phyloP scores from a whole-genome alignment of 352 stramenopile genomes.

The Globisporangium ultimum region DNA sequence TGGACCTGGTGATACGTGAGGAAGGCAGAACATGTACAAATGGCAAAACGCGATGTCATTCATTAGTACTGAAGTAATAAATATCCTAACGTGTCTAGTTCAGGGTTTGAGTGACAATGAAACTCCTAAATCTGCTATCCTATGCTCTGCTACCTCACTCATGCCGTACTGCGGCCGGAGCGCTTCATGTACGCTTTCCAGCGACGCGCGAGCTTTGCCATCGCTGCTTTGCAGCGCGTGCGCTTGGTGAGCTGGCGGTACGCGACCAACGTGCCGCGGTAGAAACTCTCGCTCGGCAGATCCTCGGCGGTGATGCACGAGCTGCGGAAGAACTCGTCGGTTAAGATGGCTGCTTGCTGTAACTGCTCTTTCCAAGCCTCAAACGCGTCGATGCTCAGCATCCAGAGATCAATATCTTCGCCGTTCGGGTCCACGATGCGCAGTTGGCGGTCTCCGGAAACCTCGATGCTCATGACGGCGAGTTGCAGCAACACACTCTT shows the following conservation, averaged over 20 bases:
- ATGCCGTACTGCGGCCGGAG: background rate
- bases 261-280: slow-evolving; percentile 45
- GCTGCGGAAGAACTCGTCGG: slow-evolving; percentile 35
- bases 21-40: no score
- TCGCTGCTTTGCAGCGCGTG: slow-evolving; percentile 26
- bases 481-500: slow-evolving; percentile 46
- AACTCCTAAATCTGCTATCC: no score
- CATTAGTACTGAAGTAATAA: no score
- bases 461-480: slow-evolving; percentile 39
- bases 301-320: slow-evolving; percentile 26
- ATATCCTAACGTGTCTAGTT: no score
- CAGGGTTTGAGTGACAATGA: no score
- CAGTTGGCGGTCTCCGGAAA: slow-evolving; percentile 27
- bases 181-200: slow-evolving; percentile 11
- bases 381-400: slow-evolving; percentile 25
- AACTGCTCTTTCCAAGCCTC: slow-evolving; percentile 31
- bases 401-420: slow-evolving; percentile 42
- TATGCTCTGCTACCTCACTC: background rate
- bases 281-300: slow-evolving; percentile 39
- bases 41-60: no score
- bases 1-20: no score
- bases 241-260: slow-evolving; percentile 34
- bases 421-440: slow-evolving; percentile 42
- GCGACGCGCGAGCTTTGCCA: slow-evolving; percentile 21
- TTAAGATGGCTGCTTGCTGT: slow-evolving; percentile 34